phyloP scores from a whole-genome alignment of 2,329 filamentous ascomycete species.

The Pseudocercospora macadamiae region DNA sequence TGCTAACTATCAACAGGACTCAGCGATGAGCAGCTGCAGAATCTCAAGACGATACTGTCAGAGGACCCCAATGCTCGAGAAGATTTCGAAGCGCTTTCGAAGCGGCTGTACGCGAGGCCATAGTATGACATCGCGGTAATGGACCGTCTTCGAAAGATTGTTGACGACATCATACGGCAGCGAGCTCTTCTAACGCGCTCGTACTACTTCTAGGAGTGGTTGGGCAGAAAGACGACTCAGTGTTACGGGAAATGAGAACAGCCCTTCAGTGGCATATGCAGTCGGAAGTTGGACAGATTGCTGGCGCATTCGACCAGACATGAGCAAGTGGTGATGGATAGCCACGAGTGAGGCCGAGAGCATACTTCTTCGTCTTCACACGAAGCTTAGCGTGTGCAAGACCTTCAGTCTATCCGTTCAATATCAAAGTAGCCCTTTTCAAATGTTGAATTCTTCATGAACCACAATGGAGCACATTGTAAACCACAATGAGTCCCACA shows the following conservation, averaged over 20 bases:
- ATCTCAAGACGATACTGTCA: conserved; percentile 70
- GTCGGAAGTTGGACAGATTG: no score
- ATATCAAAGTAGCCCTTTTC: no score
- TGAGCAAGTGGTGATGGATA: no score
- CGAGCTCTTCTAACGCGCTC: neutral
- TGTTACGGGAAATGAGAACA: no score
- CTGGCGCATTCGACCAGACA: no score
- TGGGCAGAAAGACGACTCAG: no score
- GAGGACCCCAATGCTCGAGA: conserved; percentile 66
- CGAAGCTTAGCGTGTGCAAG: neutral
- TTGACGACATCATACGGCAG: neutral
- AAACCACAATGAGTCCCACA: no score
- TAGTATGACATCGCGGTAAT: neutral
- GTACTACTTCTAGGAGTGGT: no score
- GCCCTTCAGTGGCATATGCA: no score
- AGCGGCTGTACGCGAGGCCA: conserved; percentile 24
- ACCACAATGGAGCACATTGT: no score
- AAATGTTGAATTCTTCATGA: no score
- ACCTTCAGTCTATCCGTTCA: neutral
- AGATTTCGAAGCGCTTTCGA: conserved; percentile 49
- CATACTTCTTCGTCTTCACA: neutral
- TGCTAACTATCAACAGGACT: conserved; percentile 26
- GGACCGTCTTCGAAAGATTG: neutral
- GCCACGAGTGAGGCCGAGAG: neutral
- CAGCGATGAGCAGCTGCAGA: conserved; percentile 65